Percentiles rank a stretch among this genome's conserved stretches.
Conservation (phyloP, 176 grass and related monocot genomes). For the Otatea glauca region DNA sequence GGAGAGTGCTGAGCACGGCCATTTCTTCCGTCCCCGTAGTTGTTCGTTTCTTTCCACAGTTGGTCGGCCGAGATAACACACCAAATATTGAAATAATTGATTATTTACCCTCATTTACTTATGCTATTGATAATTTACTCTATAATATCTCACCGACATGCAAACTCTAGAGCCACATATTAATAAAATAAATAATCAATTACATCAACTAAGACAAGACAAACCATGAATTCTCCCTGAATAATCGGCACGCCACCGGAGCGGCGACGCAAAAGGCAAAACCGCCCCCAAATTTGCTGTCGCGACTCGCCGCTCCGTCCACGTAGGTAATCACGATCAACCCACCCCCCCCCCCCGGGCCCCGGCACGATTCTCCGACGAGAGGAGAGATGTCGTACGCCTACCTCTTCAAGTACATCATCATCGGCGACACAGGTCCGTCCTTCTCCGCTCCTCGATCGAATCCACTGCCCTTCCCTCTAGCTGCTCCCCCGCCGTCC, state of each 20-base stretch:
- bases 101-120: too few relatives aligned
- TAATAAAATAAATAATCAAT: too few relatives aligned
- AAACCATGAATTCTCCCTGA: too few relatives aligned
- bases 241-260: slow-evolving; percentile 33
- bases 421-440: slow-evolving; percentile 95
- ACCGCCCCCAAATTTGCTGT: neutral
- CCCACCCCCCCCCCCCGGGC: neutral
- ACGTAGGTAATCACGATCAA: too few relatives aligned
- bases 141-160: too few relatives aligned
- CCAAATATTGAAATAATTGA: too few relatives aligned
- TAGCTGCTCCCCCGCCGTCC: neutral
- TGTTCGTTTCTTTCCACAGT: neutral
- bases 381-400: slow-evolving; percentile 77
- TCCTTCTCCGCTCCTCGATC: neutral
- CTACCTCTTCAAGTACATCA: slow-evolving; percentile 99
- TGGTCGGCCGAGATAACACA: neutral
- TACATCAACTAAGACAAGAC: too few relatives aligned
- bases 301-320: slow-evolving; percentile 8
- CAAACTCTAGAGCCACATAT: too few relatives aligned
- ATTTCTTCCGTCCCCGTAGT: neutral
- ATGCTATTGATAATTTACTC: too few relatives aligned
- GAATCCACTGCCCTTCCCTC: neutral
- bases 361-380: neutral
- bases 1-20: neutral
- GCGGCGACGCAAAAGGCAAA: neutral